Conservation (phyloP, 2,329 filamentous ascomycete species). For the Gaeumannomyces tritici region DNA sequence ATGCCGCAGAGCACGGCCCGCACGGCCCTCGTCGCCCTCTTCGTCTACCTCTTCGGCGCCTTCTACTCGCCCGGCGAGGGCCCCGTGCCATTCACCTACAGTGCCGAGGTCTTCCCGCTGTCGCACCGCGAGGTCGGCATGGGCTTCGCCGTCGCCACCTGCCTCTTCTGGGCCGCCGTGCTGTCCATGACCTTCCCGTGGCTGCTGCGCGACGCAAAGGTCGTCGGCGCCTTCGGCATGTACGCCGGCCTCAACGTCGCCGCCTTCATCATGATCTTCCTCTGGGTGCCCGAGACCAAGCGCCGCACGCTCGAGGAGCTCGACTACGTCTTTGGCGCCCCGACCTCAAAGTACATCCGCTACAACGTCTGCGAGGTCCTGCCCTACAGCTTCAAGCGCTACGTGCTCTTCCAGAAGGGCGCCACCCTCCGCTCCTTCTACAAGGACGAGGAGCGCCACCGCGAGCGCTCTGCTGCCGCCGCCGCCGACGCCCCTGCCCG, state of each 20-base stretch:
- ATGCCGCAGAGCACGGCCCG: conserved; percentile 22
- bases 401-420: conserved; percentile 40
- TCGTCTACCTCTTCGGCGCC: conserved; percentile 18
- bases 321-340: conserved; percentile 52
- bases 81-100: conserved; percentile 60
- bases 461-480: not conserved
- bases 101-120: conserved; percentile 60
- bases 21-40: conserved; percentile 40
- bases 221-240: conserved; percentile 36
- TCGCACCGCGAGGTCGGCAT: conserved; percentile 65
- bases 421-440: conserved; percentile 40
- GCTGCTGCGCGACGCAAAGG: conserved; percentile 36
- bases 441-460: not conserved
- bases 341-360: conserved; percentile 43
- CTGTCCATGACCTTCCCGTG: conserved; percentile 54
- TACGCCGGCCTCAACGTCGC: conserved; percentile 48
- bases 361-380: conserved; percentile 48
- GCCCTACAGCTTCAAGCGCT: conserved; percentile 52
- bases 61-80: conserved; percentile 41
- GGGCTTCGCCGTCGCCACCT: conserved; percentile 59
- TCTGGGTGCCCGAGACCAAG: conserved; percentile 51
- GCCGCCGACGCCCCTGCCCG: not conserved
- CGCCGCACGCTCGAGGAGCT: conserved; percentile 48
- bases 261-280: conserved; percentile 46
- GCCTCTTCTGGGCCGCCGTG: conserved; percentile 49